Percentiles rank a stretch among this genome's conserved stretches.
Conservation (phyloP, 2,329 filamentous ascomycete species). For the Microdochium bolleyi region DNA sequence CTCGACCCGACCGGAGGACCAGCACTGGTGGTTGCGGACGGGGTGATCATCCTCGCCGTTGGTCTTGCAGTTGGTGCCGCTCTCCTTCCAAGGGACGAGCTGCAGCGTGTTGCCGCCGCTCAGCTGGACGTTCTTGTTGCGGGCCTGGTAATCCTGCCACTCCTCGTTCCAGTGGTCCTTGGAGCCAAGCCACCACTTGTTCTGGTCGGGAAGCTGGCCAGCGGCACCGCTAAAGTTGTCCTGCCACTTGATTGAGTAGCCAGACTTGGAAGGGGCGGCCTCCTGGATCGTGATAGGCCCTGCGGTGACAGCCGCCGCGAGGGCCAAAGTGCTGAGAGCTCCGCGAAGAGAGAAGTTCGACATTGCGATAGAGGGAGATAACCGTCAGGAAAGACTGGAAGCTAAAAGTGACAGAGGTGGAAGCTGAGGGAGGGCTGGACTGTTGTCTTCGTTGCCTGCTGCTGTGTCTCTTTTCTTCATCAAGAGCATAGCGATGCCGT, state of each 20-base stretch:
- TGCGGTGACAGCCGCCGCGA: neutral
- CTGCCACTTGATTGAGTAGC: slow-evolving; percentile 34
- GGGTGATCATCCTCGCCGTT: neutral
- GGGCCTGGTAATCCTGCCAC: slow-evolving; percentile 35
- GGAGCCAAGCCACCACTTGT: slow-evolving; percentile 25
- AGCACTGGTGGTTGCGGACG: slow-evolving; percentile 12
- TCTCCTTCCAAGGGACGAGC: slow-evolving; percentile 35
- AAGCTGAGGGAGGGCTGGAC: neutral
- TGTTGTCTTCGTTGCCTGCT: neutral
- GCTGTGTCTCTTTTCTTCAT: neutral
- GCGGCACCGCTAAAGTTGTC: slow-evolving; percentile 34
- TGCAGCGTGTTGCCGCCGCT: slow-evolving; percentile 42
- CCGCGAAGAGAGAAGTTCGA: neutral
- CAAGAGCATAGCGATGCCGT: neutral
- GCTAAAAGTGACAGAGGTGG: too few relatives aligned
- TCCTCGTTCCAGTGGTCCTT: slow-evolving; percentile 30
- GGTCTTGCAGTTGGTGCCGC: slow-evolving; percentile 12
- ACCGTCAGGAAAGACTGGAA: neutral
- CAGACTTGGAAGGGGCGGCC: slow-evolving; percentile 26
- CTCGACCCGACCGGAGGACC: slow-evolving; percentile 44
- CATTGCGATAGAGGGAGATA: neutral
- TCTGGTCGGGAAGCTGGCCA: slow-evolving; percentile 25
- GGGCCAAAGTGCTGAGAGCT: neutral
- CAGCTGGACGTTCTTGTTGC: slow-evolving; percentile 37
- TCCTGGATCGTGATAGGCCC: slow-evolving; percentile 3